Evolutionary conservation across 2,329 filamentous ascomycete species (phyloP).

Genomic region (Chaetoscypha palmicola): DNA sequence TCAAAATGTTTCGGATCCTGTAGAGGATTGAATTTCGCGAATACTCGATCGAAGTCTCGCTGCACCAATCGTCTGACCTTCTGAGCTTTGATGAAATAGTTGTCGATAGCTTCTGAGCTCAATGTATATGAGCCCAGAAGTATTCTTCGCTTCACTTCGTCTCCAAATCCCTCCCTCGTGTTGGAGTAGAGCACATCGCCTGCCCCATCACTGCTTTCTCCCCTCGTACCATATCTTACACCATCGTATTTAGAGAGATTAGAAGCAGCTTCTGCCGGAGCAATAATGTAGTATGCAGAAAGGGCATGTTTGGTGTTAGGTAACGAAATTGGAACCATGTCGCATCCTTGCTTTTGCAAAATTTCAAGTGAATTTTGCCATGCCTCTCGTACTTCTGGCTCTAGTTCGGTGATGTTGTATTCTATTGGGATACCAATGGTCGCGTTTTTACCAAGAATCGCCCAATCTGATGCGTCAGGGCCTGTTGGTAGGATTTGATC

Average conservation of each 20-base stretch:
- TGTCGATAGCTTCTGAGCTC: conserved; percentile 85
- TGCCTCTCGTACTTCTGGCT: conserved; percentile 57
- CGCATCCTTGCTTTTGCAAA: conserved; percentile 60
- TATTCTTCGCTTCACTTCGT: conserved; percentile 80
- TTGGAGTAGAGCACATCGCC: conserved; percentile 66
- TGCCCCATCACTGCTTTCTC: conserved; percentile 42
- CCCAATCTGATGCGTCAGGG: too few relatives aligned
- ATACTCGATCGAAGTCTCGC: conserved; percentile 76
- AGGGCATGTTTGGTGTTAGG: conserved; percentile 80
- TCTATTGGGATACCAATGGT: conserved; percentile 59
- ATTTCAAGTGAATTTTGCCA: conserved; percentile 59
- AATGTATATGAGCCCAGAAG: conserved; percentile 84
- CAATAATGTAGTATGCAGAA: conserved; percentile 90
- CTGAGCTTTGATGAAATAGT: conserved; percentile 95
- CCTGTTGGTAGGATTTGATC: not conserved
- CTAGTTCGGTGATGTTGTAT: conserved; percentile 82
- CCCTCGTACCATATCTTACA: conserved; percentile 67
- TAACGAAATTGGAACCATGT: conserved; percentile 68
- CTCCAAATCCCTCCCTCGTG: conserved; percentile 69
- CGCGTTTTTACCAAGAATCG: conserved; percentile 8
- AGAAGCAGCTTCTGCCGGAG: conserved; percentile 88
- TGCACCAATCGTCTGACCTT: conserved; percentile 78
- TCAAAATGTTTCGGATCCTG: conserved; percentile 46
- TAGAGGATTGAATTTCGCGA: conserved; percentile 63
- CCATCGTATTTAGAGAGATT: conserved; percentile 97